phyloP scores from a whole-genome alignment of 2,329 filamentous ascomycete genomes.

The Pseudogymnoascus sp. region DNA sequence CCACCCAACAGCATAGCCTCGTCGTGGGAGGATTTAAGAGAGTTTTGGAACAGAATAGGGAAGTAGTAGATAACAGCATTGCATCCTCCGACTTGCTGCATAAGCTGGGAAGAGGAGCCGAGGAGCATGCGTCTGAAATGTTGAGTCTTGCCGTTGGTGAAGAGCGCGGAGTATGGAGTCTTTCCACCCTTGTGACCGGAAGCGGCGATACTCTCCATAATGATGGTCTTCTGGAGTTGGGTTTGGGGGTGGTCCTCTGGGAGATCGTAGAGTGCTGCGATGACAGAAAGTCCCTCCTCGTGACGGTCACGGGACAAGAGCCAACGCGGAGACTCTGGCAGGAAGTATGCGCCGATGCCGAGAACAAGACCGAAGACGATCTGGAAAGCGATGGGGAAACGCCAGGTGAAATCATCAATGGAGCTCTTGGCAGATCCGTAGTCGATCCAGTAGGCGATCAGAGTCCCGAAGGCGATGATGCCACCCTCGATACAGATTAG shows the following conservation, averaged over 20 bases:
- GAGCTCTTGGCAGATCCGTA: constrained; percentile 85
- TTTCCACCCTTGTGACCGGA: constrained; percentile 26
- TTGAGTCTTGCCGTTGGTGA: constrained; percentile 47
- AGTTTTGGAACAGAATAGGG: constrained; percentile 44
- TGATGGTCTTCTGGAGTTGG: constrained; percentile 27
- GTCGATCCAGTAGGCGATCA: constrained; percentile 96
- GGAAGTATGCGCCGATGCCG: constrained; percentile 75
- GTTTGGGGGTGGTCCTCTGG: constrained; percentile 38
- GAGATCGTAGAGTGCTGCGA: constrained; percentile 82
- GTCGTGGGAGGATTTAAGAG: constrained; percentile 40
- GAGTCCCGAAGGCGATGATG: constrained; percentile 53
- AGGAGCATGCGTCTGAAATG: constrained; percentile 48
- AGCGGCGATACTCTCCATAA: constrained; percentile 33
- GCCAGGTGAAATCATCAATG: constrained; percentile 76
- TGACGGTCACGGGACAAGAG: constrained; percentile 93
- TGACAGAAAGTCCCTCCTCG: constrained; percentile 94
- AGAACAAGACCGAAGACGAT: constrained; percentile 84
- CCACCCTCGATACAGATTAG: constrained; percentile 49
- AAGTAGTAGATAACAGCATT: constrained; percentile 42
- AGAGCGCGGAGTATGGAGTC: constrained; percentile 35
- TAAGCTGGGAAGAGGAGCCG: constrained; percentile 42
- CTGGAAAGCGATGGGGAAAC: constrained; percentile 82
- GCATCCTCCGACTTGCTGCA: constrained; percentile 44
- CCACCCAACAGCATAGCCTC: constrained; percentile 47
- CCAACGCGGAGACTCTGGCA: constrained; percentile 96